Evolutionary conservation across 805 yeast genomes (phyloP).

Genomic region (Teunomyces pallodes): DNA sequence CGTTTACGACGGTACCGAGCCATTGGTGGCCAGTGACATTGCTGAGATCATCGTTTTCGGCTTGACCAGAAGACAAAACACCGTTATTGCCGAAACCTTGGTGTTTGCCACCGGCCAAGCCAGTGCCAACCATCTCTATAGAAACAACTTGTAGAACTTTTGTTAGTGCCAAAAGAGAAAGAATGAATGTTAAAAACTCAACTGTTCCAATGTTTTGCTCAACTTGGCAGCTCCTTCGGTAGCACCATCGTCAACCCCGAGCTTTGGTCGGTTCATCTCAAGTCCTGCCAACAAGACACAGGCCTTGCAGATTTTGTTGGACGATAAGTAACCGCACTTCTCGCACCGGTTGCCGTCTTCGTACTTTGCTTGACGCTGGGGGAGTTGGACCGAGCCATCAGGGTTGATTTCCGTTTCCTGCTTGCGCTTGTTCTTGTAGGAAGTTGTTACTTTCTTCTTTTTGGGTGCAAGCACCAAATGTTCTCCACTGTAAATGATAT

Average conservation of each 20-base stretch:
- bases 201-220: conserved; percentile 58
- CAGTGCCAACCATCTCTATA: conserved; percentile 61
- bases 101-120: conserved; percentile 89
- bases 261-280: conserved; percentile 69
- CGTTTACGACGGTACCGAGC: conserved; percentile 66
- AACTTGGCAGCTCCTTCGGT: conserved; percentile 65
- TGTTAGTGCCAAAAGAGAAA: background rate
- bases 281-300: conserved; percentile 84
- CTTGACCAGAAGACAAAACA: conserved; percentile 63
- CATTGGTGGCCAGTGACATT: conserved; percentile 69
- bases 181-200: conserved; percentile 41
- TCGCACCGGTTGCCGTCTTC: conserved; percentile 76
- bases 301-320: conserved; percentile 88
- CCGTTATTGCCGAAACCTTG: conserved; percentile 76
- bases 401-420: conserved; percentile 52
- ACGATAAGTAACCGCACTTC: conserved; percentile 88
- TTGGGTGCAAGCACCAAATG: conserved; percentile 64
- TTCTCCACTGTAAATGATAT: conserved; percentile 93
- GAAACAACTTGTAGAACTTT: conserved; percentile 3
- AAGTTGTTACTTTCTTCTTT: conserved; percentile 42
- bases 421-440: conserved; percentile 28
- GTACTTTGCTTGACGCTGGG: conserved; percentile 22
- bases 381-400: conserved; percentile 61
- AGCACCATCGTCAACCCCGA: conserved; percentile 51
- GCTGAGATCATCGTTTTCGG: conserved; percentile 73